A percentile compares a stretch with the other conserved stretches of the same genome.
These are phyloP conservation scores for Pyrenula aspistea DNA, from an alignment of 495 filamentous ascomycete species.

Conservation along the genomic window DNA sequence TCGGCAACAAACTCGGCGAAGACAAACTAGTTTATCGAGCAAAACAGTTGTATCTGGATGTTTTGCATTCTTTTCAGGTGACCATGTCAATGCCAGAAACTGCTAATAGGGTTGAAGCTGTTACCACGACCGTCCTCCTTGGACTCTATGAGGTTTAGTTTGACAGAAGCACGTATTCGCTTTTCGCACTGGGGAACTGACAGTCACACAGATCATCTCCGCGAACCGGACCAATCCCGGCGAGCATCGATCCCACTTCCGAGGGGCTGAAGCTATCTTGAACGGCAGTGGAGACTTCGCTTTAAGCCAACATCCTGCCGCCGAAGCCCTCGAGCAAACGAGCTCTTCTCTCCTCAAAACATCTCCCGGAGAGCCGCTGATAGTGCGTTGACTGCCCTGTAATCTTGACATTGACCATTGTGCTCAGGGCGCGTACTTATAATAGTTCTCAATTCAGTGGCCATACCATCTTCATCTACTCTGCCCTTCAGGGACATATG, in stretches of 20 bases:
- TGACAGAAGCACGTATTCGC: no score
- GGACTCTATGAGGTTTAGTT: background rate
- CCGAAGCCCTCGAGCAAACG: no score
- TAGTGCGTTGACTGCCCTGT: no score
- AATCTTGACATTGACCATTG: no score
- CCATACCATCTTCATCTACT: background rate
- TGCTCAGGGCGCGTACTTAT: no score
- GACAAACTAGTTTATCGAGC: background rate
- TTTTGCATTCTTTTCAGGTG: background rate
- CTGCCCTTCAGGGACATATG: background rate
- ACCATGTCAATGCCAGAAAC: background rate
- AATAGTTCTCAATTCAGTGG: no score
- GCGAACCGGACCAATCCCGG: background rate
- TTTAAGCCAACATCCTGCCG: no score
- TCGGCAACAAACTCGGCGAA: background rate
- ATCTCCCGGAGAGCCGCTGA: no score
- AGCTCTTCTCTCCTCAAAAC: no score
- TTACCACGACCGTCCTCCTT: background rate
- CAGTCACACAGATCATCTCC: background rate
- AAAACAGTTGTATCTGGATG: background rate
- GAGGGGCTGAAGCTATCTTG: background rate
- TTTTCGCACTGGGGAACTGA: no score
- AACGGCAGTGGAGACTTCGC: no score
- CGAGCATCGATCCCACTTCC: background rate
- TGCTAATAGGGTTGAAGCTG: background rate